Base-by-base conservation (phyloP, 495 filamentous ascomycete genomes). In the Talaromyces wortmannii region DNA sequence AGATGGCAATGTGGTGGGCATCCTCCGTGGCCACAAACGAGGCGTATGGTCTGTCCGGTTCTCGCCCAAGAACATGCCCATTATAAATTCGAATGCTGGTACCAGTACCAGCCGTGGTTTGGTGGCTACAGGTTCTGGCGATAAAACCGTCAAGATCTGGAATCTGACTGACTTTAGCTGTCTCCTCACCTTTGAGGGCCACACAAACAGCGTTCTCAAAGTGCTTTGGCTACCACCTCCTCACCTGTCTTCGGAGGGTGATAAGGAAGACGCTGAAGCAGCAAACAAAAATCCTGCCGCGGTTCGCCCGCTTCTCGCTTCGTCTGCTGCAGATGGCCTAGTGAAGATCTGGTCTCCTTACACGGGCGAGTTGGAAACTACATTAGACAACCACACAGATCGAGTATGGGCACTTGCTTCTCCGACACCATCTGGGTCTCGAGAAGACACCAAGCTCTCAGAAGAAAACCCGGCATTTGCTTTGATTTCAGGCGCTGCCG, bases 71-170 rank as follows among this genome's bases (percentile, higher is more conserved):
- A 81, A 84, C 49, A 91, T 83, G 0, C 89, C 90, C 0, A 82
- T 91, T 17, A 79, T 87, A 48, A 88, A 83, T 45, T 79, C 81
- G 44, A 83, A 85, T 18, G 79, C 84, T 36, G 82, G 83, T 13
- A 76, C 72, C 31, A 82, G 80, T 60, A 76, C 74, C 15, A 78
- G 58, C 53, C 86, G 87, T 54, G 91, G 90, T 17, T 75, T 95
- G 53, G 77, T 95, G 13, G 77, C 91, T 6, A 97, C 94, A 0
- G 95, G 89, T 13, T 91, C 87, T 53, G 94, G 91, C 54, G 94
- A 99, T 70, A 96, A 95, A 67, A 96, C 90, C 0, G 82, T 99
- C 60, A 95, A 96, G 68, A 79, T 99, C 13, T 99, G 95, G 95
- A 96, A 82, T 69, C 74, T 97, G 49, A 79, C 85, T 3, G 92